Conservation (phyloP, 2,329 filamentous ascomycete genomes). For the Aspergillus sp. region DNA sequence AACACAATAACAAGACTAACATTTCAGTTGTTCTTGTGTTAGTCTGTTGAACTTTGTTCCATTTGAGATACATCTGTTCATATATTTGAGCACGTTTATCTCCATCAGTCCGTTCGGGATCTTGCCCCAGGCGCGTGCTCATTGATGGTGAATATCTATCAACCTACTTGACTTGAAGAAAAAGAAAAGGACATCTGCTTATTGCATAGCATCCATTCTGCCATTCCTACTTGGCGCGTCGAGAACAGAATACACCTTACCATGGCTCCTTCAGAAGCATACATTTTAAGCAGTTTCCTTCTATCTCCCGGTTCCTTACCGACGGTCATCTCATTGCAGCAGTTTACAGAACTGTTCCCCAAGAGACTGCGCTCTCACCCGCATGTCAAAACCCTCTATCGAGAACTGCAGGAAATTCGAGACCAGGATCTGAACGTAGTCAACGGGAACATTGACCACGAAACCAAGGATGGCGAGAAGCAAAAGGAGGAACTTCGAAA, state of each 20-base stretch:
- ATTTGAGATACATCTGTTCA: neutral
- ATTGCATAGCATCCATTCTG: too few species aligned
- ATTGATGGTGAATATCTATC: too few species aligned
- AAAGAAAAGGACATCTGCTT: too few species aligned
- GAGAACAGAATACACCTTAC: conserved; percentile 7
- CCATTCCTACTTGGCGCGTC: neutral
- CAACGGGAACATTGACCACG: conserved; percentile 44
- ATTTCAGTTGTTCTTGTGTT: neutral
- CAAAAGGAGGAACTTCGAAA: conserved; percentile 34
- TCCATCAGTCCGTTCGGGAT: neutral
- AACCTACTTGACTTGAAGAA: too few species aligned
- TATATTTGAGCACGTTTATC: neutral
- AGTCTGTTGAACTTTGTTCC: neutral
- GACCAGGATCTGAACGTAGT: conserved; percentile 63
- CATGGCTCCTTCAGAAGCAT: conserved; percentile 68
- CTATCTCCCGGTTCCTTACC: conserved; percentile 68
- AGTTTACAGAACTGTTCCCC: conserved; percentile 74
- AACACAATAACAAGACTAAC: too few species aligned
- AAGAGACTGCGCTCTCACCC: conserved; percentile 58
- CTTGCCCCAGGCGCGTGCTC: neutral
- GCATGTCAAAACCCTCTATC: conserved; percentile 65
- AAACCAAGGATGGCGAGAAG: conserved; percentile 29
- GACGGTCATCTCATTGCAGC: conserved; percentile 63
- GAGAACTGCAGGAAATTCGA: conserved; percentile 70
- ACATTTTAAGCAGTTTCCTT: conserved; percentile 71